Conservation (phyloP, 2,329 filamentous ascomycete species). For the Epichloe festucae region DNA sequence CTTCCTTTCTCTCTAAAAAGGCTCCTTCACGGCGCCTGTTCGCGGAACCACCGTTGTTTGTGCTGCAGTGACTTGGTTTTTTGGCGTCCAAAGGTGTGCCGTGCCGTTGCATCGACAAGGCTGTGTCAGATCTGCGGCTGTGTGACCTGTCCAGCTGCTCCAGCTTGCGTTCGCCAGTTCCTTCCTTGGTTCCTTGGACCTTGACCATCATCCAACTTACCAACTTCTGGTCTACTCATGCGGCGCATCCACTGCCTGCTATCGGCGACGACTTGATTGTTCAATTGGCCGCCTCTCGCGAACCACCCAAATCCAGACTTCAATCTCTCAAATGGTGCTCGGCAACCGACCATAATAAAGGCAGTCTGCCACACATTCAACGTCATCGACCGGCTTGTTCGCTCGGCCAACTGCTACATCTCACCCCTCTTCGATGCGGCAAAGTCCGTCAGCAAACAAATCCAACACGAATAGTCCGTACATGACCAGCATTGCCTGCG, state of each 20-base stretch:
- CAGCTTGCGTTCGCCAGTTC: too few species aligned
- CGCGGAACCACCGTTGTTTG: neutral
- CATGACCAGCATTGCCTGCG: neutral
- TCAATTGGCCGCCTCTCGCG: neutral
- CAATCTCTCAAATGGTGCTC: too few species aligned
- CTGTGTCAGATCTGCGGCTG: neutral
- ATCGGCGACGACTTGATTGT: neutral
- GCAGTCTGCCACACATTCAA: neutral
- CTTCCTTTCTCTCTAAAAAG: neutral
- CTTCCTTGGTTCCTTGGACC: too few species aligned
- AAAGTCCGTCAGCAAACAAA: neutral
- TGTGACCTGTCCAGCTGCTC: neutral
- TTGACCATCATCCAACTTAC: neutral
- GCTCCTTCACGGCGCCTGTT: neutral
- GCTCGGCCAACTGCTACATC: neutral
- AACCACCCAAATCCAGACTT: neutral
- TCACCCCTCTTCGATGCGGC: conserved; percentile 1
- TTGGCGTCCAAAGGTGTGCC: neutral
- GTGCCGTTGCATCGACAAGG: neutral
- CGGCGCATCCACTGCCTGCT: neutral
- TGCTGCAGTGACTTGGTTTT: neutral
- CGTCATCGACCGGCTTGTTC: neutral
- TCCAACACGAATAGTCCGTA: neutral
- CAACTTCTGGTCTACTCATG: neutral
- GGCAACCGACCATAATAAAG: too few species aligned